Percentiles rank a stretch among this genome's conserved stretches.
Conservation (phyloP, 495 filamentous ascomycete genomes). For the Penicillium fimorum region DNA sequence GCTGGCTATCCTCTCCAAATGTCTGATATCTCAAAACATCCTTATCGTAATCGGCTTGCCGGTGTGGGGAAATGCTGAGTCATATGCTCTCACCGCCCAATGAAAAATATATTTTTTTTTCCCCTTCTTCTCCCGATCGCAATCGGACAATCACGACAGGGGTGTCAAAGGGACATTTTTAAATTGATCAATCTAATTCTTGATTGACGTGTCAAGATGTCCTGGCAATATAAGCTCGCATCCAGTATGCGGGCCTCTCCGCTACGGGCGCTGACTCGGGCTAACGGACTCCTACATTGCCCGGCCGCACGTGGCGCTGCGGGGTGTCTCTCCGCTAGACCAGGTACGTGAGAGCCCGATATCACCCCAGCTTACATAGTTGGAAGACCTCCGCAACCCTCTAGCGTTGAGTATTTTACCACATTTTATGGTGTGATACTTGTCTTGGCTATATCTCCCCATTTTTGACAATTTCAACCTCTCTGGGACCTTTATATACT, state of each 20-base stretch:
- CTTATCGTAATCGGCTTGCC: constrained; percentile 9
- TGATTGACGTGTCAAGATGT: constrained; percentile 25
- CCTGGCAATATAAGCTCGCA: constrained; percentile 39
- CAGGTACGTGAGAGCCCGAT: constrained; percentile 29
- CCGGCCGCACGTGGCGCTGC: constrained; percentile 27
- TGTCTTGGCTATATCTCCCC: not conserved
- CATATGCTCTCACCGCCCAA: constrained; percentile 29
- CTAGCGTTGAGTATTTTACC: not conserved
- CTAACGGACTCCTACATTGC: constrained; percentile 35
- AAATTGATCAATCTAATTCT: constrained; percentile 5
- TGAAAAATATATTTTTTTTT: constrained; percentile 12
- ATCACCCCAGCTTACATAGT: constrained; percentile 25
- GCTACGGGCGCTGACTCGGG: constrained; percentile 33
- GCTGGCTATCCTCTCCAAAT: not conserved
- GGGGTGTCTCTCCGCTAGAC: constrained; percentile 29
- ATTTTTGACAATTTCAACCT: not conserved
- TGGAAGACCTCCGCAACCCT: constrained; percentile 1
- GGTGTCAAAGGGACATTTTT: not conserved
- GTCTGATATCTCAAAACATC: constrained; percentile 11
- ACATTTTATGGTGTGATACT: not conserved
- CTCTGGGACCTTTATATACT: not conserved
- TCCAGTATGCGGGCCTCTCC: constrained; percentile 37
- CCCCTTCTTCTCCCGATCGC: constrained; percentile 11
- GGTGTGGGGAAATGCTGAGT: constrained; percentile 26
- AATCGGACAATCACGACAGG: constrained; percentile 2